A percentile compares a stretch with the other conserved stretches of the same genome.
Evolutionary conservation across 2,329 filamentous ascomycete species (phyloP).

Genomic region (Phialemonium atrogriseum): DNA sequence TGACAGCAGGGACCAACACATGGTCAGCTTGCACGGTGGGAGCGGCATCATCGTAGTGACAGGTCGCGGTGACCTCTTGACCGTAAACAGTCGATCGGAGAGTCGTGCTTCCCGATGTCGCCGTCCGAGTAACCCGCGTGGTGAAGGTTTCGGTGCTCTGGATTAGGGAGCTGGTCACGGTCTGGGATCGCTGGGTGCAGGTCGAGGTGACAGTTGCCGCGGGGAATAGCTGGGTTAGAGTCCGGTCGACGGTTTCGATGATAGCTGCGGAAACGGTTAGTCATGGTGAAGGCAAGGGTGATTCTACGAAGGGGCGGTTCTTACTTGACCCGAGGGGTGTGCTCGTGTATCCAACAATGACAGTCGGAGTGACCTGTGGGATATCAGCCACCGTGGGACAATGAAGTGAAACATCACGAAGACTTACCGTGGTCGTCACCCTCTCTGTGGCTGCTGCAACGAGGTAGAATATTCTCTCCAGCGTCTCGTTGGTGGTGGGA

Average conservation of each 20-base stretch:
- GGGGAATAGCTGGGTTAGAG: background rate
- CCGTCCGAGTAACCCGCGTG: background rate
- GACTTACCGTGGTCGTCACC: constrained; percentile 1
- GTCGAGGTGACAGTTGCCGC: background rate
- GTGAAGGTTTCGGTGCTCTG: background rate
- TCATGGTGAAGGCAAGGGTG: no score
- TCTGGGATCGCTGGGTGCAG: background rate
- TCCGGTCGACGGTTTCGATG: background rate
- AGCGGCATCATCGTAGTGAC: background rate
- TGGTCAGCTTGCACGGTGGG: background rate
- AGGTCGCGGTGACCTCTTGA: constrained; percentile 1
- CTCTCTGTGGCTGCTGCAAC: background rate
- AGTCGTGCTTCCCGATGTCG: constrained; percentile 2
- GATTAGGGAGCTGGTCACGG: background rate
- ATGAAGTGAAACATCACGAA: no score
- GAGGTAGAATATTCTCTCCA: constrained; percentile 2
- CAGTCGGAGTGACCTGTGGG: constrained; percentile 2
- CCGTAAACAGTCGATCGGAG: constrained; percentile 1
- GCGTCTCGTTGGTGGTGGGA: constrained; percentile 1
- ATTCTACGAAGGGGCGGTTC: no score
- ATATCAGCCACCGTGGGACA: no score
- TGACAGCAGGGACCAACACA: no score
- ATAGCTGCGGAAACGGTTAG: background rate
- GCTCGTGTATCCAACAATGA: constrained; percentile 2
- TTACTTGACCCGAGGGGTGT: constrained; percentile 1